Base-by-base conservation (phyloP, 176 grass and related monocot genomes). In the Alopecurus myosuroides region DNA sequence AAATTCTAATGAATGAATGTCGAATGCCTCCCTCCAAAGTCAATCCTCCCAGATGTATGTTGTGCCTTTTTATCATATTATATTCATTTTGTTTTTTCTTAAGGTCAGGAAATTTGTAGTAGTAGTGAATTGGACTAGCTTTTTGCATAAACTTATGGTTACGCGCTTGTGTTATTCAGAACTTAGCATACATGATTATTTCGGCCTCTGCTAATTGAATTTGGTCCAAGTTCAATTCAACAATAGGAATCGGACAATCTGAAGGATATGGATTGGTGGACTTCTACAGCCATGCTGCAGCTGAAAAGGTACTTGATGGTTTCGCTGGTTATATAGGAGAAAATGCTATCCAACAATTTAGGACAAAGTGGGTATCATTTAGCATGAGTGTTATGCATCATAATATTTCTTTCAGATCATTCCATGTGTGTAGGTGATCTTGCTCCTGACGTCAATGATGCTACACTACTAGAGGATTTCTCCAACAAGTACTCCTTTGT, bases 381-480 rank as follows among this genome's bases (percentile, higher is more conserved):
- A 97, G 92, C 81, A 94, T 91, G 92, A 92, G 92, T 3, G 92
- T 94, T 52, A 94, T 88, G 74, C 92, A 88, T 69, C 85, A 92
- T 0, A 90, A 97, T 69, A 64, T 92, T 51, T 84, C 95, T 35
- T 74, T 87, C 88, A 77, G 92, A 97, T 25, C 90, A n/a, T 82
- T 97, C 95, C 34, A 94, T 97, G 80, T 97, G 94, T 76, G 95
- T 97, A 15, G 95, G 95, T 18, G 95, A 98, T 88, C 85, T 98
- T 83, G 92, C 95, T 84, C 88, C 90, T 31, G 90, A 98, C 80
- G 92, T 98, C 69, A 94, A 84, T 57, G 95, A 98, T 82, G 74
- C 84, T 29, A 83, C 88, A 72, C 40, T 98, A 42, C 88, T 92
- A 70, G 95, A 94, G 77, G 91, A 64, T 70, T 94, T 98, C 75